Conservation (phyloP, 1,284 basidiomycete species). For the Irpex sp. region DNA sequence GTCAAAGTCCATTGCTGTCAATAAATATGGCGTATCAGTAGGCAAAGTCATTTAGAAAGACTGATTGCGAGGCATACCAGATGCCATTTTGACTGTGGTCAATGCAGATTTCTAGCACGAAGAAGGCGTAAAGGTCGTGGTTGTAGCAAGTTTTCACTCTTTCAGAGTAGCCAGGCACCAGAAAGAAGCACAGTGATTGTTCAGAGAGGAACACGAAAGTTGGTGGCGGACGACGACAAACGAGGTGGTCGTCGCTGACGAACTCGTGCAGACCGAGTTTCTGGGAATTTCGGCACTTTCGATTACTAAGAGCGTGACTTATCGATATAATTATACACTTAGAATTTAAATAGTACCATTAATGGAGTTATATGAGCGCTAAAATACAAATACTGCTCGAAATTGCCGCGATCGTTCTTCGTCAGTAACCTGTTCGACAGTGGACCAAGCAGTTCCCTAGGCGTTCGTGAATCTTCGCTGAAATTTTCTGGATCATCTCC, state of each 20-base stretch:
- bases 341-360: background rate
- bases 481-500: background rate
- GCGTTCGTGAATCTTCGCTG: background rate
- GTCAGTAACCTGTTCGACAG: background rate
- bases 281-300: background rate
- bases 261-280: background rate
- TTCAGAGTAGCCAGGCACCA: background rate
- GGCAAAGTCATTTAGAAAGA: background rate
- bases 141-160: background rate
- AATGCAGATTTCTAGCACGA: background rate
- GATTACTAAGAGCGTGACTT: background rate
- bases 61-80: conserved; percentile 6
- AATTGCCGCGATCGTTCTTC: background rate
- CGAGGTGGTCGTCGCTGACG: conserved; percentile 14
- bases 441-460: background rate
- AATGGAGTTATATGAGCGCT: background rate
- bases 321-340: background rate
- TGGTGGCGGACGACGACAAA: conserved; percentile 6
- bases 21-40: background rate
- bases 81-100: conserved; percentile 8
- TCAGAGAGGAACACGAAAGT: background rate
- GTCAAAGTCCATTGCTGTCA: conserved; percentile 22
- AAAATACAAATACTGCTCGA: background rate
- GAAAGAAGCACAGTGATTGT: background rate
- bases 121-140: background rate